Conservation (phyloP, 169 alveolate species). For the Babesia gibsoni region DNA sequence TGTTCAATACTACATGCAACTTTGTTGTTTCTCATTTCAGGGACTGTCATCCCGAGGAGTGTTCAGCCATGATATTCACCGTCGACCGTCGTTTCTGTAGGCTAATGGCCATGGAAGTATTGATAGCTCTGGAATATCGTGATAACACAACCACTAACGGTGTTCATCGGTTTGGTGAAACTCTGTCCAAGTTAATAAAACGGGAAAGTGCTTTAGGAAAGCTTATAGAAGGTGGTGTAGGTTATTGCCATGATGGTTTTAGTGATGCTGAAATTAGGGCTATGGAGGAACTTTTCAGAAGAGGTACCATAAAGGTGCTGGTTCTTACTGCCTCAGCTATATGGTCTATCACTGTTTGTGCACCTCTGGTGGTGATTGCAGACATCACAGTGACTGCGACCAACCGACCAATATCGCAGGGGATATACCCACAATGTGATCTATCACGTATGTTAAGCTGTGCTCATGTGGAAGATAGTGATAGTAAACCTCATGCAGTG, state of each 20-base stretch:
- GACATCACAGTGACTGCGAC: conserved; percentile 78
- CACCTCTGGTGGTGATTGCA: conserved; percentile 75
- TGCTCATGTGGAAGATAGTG: conserved; percentile 77
- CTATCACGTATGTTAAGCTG: conserved; percentile 90
- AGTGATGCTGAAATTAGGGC: conserved; percentile 77
- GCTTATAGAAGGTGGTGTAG: conserved; percentile 33
- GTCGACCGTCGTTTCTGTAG: conserved; percentile 94
- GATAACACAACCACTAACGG: conserved; percentile 26
- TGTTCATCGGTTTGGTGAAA: neutral
- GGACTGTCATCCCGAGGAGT: conserved; percentile 53
- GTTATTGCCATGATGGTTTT: conserved; percentile 75
- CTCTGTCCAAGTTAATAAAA: neutral
- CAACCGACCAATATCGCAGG: conserved; percentile 81
- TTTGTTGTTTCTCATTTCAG: conserved; percentile 44
- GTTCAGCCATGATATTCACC: conserved; percentile 87
- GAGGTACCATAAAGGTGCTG: conserved; percentile 83
- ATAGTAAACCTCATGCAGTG: conserved; percentile 44
- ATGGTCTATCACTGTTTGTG: conserved; percentile 86
- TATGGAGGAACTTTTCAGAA: conserved; percentile 75
- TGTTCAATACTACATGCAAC: conserved; percentile 63
- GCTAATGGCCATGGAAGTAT: conserved; percentile 89
- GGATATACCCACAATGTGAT: conserved; percentile 92
- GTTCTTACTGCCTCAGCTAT: conserved; percentile 87
- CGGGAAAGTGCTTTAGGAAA: conserved; percentile 23
- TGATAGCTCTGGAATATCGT: conserved; percentile 78